Conservation (phyloP, 495 filamentous ascomycete species). For the Annulohypoxylon stygium region DNA sequence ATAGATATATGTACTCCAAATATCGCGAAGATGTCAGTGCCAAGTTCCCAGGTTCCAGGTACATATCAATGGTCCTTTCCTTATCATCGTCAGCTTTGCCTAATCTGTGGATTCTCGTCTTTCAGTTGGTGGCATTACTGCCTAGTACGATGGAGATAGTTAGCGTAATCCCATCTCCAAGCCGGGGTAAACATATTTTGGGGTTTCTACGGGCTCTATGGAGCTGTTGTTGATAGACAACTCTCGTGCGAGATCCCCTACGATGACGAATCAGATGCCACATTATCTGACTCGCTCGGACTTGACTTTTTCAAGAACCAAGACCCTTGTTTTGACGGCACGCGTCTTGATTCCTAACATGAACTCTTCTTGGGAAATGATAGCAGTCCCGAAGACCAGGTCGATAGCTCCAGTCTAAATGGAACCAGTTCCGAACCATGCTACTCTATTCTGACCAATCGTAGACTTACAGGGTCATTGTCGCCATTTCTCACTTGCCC, state of each 20-base stretch:
- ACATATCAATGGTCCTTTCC: conserved; percentile 1
- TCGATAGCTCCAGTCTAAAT: conserved; percentile 20
- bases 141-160: conserved; percentile 25
- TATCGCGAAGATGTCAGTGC: conserved; percentile 29
- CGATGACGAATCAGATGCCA: conserved; percentile 1
- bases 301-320: background rate
- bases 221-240: conserved; percentile 21
- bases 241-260: background rate
- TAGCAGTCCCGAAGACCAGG: conserved; percentile 34
- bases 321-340: conserved; percentile 12
- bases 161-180: conserved; percentile 28
- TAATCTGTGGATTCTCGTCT: conserved; percentile 35
- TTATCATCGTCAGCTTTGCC: conserved; percentile 35
- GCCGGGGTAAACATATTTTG: conserved; percentile 35
- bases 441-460: conserved; percentile 28
- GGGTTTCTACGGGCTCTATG: conserved; percentile 13
- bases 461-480: conserved; percentile 8
- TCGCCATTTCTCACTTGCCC: conserved; percentile 30
- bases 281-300: background rate
- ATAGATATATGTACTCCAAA: conserved; percentile 40
- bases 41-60: conserved; percentile 5
- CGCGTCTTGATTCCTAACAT: conserved; percentile 1
- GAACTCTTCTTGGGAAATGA: conserved; percentile 34
- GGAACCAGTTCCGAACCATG: conserved; percentile 31
- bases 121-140: background rate